Evolutionary conservation across 2,329 filamentous ascomycete species (phyloP), one percentile per base, ranked within the genome.

Genomic region (Alternaria metachromatica): DNA sequence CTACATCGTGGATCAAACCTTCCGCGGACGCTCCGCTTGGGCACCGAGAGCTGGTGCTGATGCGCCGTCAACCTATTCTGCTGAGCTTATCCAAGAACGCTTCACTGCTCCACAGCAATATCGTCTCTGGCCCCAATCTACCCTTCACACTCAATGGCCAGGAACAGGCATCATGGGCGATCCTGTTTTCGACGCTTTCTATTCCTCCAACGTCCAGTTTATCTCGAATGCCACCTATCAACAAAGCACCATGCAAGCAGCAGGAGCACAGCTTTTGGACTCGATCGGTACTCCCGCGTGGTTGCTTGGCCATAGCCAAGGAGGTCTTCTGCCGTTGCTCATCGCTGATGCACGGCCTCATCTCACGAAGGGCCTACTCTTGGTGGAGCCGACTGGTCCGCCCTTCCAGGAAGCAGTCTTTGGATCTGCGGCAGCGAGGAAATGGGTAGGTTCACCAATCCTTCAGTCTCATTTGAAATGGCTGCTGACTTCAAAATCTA

Each of bases 321-420:
- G 80, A 83, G 23, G 84, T 86, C 81, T 81, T 77, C 84, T 56
- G 43, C 50, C 50, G 23, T 55, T 55, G 58, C 44, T 55, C 13
- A 79, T 84, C 9, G 84, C 83, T 3, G 87, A 89, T 67, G 75
- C 77, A 6, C 74, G 81, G 4, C 86, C 87, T 0, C 68, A 82
- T 0, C 74, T 84, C 1, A 82, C 88, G 7, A 82, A 81, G 21
- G 83, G 76, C 0, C 80, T 87, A 21, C 73, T 89, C 5, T 79
- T 82, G 2, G 63, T 89, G 9, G 87, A 88, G 69, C 86, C 86
- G 0, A 74, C 78, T 3, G 86, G 86, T 0, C 86, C 86, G 2
- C 85, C 85, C 0, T 87, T 85, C 65, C 58, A 74, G 46, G 65
- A 63, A 21, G 53, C 60, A 8, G 44, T 67, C n/a, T 64, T 67